These are phyloP conservation scores for Sugiyamaella grinbergsii DNA, from an alignment of 1,139 yeast genomes.

Conservation along the genomic window DNA sequence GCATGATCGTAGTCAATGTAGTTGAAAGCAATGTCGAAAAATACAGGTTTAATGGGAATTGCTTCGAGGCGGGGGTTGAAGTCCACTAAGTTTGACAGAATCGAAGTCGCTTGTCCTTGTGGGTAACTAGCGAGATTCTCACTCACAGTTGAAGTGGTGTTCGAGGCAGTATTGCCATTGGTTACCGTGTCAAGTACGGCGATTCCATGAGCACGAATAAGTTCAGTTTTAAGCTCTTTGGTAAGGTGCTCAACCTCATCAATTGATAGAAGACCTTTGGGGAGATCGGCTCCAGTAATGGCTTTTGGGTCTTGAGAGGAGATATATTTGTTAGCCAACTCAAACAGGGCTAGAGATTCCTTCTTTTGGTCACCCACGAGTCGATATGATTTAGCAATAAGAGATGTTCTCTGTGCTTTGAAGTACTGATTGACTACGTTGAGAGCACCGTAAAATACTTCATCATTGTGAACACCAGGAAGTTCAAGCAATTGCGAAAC, in stretches of 20 bases:
- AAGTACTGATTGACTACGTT: constrained; percentile 54
- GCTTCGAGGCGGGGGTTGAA: constrained; percentile 53
- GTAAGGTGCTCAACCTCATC: constrained; percentile 43
- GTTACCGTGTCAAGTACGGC: constrained; percentile 49
- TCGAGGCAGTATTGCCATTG: constrained; percentile 20
- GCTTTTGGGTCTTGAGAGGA: constrained; percentile 13
- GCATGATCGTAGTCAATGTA: constrained; percentile 51
- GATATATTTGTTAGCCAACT: constrained; percentile 43
- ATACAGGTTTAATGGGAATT: constrained; percentile 78
- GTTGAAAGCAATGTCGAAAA: constrained; percentile 86
- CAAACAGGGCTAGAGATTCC: constrained; percentile 58
- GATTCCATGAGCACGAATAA: constrained; percentile 52
- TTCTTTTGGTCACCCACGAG: constrained; percentile 47
- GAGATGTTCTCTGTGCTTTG: constrained; percentile 47
- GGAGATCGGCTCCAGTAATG: constrained; percentile 33
- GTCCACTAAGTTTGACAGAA: constrained; percentile 52
- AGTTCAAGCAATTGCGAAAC: constrained; percentile 66
- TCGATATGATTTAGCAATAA: constrained; percentile 55
- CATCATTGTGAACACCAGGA: constrained; percentile 91
- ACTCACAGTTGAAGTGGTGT: constrained; percentile 40
- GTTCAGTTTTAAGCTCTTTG: constrained; percentile 39
- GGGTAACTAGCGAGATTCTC: constrained; percentile 55
- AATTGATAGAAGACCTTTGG: constrained; percentile 43
- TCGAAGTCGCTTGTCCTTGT: constrained; percentile 41
- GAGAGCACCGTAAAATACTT: constrained; percentile 59